A percentile compares a stretch with the other conserved stretches of the same genome.
Evolutionary conservation across 73 alveolate genomes (phyloP).

Genomic region (Effrenium voratum): DNA sequence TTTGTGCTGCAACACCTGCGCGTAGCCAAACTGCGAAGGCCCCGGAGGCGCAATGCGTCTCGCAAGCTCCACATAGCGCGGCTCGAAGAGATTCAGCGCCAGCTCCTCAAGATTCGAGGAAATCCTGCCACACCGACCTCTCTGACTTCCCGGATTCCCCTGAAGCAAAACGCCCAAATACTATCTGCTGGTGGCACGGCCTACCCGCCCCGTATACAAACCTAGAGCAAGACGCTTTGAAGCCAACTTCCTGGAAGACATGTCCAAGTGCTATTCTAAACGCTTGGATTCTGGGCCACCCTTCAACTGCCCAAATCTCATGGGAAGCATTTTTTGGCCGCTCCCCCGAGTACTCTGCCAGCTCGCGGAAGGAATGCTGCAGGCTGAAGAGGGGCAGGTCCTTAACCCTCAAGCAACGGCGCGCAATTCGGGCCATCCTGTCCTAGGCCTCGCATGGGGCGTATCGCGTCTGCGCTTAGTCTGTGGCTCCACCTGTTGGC

Average conservation of each 20-base stretch:
- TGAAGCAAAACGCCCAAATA: too few species aligned
- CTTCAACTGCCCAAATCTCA: too few species aligned
- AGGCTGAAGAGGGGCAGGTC: slow-evolving; percentile 88
- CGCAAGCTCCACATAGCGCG: slow-evolving; percentile 87
- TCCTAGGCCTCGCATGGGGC: too few species aligned
- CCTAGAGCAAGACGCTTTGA: too few species aligned
- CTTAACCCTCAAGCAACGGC: slow-evolving; percentile 55
- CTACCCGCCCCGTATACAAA: too few species aligned
- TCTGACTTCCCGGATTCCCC: too few species aligned
- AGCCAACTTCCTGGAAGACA: neutral
- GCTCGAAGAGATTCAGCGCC: slow-evolving; percentile 68
- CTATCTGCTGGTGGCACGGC: too few species aligned
- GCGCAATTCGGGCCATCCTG: slow-evolving; percentile 85
- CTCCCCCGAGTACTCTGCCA: neutral
- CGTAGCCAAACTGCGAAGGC: slow-evolving; percentile 45
- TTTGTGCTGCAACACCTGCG: slow-evolving; percentile 35
- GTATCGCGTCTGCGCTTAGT: too few species aligned
- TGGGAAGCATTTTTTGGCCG: neutral
- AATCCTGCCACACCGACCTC: too few species aligned
- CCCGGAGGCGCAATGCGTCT: slow-evolving; percentile 52
- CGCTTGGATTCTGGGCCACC: too few species aligned
- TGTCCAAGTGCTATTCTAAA: too few species aligned
- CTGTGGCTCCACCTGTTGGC: too few species aligned
- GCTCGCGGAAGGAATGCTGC: slow-evolving; percentile 62
- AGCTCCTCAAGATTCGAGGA: slow-evolving; percentile 41